These are phyloP conservation scores for Fusarium torreyae DNA, from an alignment of 2,329 filamentous ascomycete genomes.

Conservation along the genomic window DNA sequence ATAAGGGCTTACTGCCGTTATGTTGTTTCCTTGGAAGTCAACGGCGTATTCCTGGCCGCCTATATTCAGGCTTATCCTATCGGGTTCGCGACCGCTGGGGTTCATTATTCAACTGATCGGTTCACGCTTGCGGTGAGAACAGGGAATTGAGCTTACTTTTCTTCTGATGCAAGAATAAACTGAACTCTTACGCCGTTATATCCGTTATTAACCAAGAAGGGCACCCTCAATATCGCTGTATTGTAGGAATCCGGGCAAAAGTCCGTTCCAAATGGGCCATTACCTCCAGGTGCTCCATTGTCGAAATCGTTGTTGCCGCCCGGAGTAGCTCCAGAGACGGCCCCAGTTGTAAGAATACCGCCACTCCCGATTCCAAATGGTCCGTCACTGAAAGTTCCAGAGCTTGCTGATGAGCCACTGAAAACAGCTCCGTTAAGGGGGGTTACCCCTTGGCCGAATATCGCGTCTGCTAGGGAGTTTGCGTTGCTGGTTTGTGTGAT, in stretches of 20 bases:
- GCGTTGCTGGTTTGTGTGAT: slow-evolving; percentile 2
- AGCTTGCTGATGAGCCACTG: not conserved
- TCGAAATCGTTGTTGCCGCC: not conserved
- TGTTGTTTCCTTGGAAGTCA: slow-evolving; percentile 4
- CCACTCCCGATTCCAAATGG: slow-evolving; percentile 27
- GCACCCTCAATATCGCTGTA: slow-evolving; percentile 20
- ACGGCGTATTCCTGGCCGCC: not conserved
- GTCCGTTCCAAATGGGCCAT: not conserved
- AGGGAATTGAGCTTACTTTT: slow-evolving; percentile 11
- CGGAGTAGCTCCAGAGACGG: not conserved
- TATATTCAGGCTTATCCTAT: slow-evolving; percentile 20
- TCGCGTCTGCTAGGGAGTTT: slow-evolving; percentile 2
- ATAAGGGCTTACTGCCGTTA: slow-evolving; percentile 7
- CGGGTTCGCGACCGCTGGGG: not conserved
- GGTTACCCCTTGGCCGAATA: slow-evolving; percentile 12
- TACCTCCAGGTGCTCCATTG: slow-evolving; percentile 9
- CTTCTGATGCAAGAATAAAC: slow-evolving; percentile 33
- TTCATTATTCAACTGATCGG: not conserved
- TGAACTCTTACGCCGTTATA: slow-evolving; percentile 21
- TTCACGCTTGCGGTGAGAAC: not conserved
- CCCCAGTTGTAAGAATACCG: slow-evolving; percentile 21
- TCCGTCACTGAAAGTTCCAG: slow-evolving; percentile 19
- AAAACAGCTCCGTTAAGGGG: not conserved
- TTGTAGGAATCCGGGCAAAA: not conserved
- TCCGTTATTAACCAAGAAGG: not conserved